Percentiles rank a stretch among this genome's conserved stretches.
Evolutionary conservation across 2,329 filamentous ascomycete genomes (phyloP).

Genomic region (Gyromitra esculenta): DNA sequence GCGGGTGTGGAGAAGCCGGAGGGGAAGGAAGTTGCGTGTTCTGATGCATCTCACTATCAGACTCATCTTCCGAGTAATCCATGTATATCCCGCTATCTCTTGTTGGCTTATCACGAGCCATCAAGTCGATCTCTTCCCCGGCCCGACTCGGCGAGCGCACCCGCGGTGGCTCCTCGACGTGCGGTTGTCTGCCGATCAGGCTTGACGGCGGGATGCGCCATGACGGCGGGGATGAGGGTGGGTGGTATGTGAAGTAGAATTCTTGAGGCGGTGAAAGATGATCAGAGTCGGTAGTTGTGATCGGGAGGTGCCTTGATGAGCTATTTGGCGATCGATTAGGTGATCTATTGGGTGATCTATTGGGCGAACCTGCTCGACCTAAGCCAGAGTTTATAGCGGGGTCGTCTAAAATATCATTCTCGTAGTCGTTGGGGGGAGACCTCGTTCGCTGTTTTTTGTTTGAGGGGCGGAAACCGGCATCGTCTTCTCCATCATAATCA

Average conservation of each 20-base stretch:
- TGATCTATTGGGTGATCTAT: constrained; percentile 46
- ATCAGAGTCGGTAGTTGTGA: constrained; percentile 27
- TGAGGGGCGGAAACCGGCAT: constrained; percentile 32
- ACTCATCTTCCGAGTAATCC: constrained; percentile 46
- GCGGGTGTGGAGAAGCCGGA: constrained; percentile 40
- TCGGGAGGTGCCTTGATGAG: constrained; percentile 40
- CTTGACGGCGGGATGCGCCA: constrained; percentile 54
- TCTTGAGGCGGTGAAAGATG: constrained; percentile 50
- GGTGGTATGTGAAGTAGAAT: constrained; percentile 41
- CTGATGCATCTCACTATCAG: constrained; percentile 29
- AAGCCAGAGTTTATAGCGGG: constrained; percentile 52
- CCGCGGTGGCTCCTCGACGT: constrained; percentile 51
- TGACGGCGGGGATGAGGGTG: constrained; percentile 52
- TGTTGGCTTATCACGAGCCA: constrained; percentile 41
- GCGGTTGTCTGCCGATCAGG: constrained; percentile 51
- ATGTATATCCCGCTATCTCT: constrained; percentile 49
- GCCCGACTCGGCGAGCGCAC: constrained; percentile 51
- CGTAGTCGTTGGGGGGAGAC: constrained; percentile 39
- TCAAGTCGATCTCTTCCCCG: constrained; percentile 52
- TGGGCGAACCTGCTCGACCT: constrained; percentile 53
- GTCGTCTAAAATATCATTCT: constrained; percentile 41
- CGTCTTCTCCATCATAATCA: constrained; percentile 30
- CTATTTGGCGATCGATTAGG: constrained; percentile 37
- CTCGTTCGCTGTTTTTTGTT: constrained; percentile 47
- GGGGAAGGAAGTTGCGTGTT: constrained; percentile 40